phyloP scores from a whole-genome alignment of 1,284 basidiomycete genomes.

The Papiliotrema nemorosa region DNA sequence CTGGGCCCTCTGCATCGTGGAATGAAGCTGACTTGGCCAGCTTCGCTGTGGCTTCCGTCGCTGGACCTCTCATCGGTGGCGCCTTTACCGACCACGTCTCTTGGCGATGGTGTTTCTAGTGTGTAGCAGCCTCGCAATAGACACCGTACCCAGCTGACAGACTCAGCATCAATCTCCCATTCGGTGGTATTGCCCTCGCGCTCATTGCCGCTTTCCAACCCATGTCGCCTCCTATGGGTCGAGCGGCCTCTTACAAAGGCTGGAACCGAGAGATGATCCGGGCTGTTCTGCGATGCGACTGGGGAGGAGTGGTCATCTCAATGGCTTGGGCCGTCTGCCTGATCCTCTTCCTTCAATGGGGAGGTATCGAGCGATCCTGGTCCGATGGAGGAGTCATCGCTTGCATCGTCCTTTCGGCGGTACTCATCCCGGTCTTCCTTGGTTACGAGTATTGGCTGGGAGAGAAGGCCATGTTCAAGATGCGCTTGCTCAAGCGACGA shows the following conservation, averaged over 20 bases:
- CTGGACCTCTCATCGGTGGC: constrained; percentile 51
- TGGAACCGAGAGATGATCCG: constrained; percentile 18
- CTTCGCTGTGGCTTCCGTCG: constrained; percentile 48
- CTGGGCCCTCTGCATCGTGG: background rate
- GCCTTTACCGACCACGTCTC: constrained; percentile 50
- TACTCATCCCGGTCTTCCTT: constrained; percentile 40
- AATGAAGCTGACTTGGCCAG: constrained; percentile 13
- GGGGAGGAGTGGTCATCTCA: constrained; percentile 37
- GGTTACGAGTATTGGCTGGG: constrained; percentile 45
- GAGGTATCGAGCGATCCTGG: constrained; percentile 48
- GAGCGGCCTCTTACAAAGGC: constrained; percentile 36
- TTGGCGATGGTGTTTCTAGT: constrained; percentile 35
- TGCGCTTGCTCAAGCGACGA: constrained; percentile 42
- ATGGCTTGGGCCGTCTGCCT: constrained; percentile 39
- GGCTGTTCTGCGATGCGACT: constrained; percentile 34
- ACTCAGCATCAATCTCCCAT: constrained; percentile 49
- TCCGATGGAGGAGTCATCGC: constrained; percentile 44
- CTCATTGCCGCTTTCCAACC: constrained; percentile 35
- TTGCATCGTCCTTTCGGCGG: constrained; percentile 42
- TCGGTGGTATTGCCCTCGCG: constrained; percentile 42
- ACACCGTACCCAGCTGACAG: constrained; percentile 12
- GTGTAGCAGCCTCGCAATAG: background rate
- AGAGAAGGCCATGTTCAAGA: constrained; percentile 47
- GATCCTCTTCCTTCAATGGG: constrained; percentile 44
- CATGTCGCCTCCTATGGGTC: constrained; percentile 36